Conservation (phyloP, 2,329 filamentous ascomycete genomes). For the Cladobotryum protrusum region DNA sequence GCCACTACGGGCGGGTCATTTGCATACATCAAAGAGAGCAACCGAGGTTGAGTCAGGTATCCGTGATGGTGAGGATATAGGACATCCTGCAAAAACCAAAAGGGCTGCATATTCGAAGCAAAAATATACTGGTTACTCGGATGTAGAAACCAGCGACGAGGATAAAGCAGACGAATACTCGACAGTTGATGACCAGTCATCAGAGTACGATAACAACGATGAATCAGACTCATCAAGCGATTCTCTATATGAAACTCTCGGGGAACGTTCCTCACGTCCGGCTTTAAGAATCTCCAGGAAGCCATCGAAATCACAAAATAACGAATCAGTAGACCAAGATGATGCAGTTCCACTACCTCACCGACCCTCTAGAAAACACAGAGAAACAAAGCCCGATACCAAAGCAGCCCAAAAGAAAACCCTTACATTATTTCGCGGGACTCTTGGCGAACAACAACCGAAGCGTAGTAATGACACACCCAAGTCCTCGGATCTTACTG, state of each 20-base stretch:
- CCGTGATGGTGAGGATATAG: too few relatives aligned
- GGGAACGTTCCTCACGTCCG: too few relatives aligned
- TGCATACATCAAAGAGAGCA: background rate
- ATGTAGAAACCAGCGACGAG: background rate
- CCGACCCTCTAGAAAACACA: too few relatives aligned
- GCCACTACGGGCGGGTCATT: too few relatives aligned
- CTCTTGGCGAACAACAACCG: background rate
- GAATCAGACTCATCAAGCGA: conserved; percentile 8
- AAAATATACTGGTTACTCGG: background rate
- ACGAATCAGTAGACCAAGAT: too few relatives aligned
- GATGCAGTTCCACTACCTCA: too few relatives aligned
- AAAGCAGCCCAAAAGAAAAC: too few relatives aligned
- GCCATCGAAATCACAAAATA: too few relatives aligned
- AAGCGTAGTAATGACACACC: background rate
- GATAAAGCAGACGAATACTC: conserved; percentile 21
- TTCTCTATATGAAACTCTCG: background rate
- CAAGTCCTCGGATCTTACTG: background rate
- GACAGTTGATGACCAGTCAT: conserved; percentile 18
- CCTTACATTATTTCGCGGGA: too few relatives aligned
- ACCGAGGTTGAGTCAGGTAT: background rate
- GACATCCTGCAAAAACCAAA: too few relatives aligned
- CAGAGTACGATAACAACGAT: conserved; percentile 12
- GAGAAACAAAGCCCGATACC: too few relatives aligned
- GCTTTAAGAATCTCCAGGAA: too few relatives aligned
- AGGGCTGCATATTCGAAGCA: background rate